phyloP scores from a whole-genome alignment of 2,329 filamentous ascomycete genomes.

The Knufia fluminis region DNA sequence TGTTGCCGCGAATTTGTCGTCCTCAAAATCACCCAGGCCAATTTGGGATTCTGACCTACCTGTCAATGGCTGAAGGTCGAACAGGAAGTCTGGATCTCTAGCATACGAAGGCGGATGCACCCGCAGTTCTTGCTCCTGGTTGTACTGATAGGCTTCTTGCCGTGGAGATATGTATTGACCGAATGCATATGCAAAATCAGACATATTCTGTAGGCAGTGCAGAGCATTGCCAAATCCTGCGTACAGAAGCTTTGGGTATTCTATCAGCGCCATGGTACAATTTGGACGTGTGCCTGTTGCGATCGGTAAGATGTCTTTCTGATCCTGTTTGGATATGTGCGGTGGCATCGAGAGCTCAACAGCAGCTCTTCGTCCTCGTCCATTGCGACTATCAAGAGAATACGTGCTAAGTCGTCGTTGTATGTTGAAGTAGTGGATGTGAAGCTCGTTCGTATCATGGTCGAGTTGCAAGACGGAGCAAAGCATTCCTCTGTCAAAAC shows the following conservation, averaged over 20 bases:
- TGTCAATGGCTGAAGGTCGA: slow-evolving; percentile 20
- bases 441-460: slow-evolving; percentile 19
- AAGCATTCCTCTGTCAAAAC: slow-evolving; percentile 26
- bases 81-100: slow-evolving; percentile 14
- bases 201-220: slow-evolving; percentile 47
- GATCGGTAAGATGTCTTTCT: slow-evolving; percentile 16
- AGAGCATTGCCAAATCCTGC: slow-evolving; percentile 51
- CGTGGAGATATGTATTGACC: slow-evolving; percentile 19
- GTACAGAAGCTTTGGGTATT: slow-evolving; percentile 53
- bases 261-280: slow-evolving; percentile 37
- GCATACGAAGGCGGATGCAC: slow-evolving; percentile 23
- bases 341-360: slow-evolving; percentile 16
- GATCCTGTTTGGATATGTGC: slow-evolving; percentile 16
- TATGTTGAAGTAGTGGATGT: slow-evolving; percentile 24
- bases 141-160: background rate
- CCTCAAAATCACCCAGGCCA: slow-evolving; percentile 12
- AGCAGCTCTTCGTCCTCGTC: slow-evolving; percentile 14
- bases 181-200: slow-evolving; percentile 25
- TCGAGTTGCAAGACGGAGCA: slow-evolving; percentile 24
- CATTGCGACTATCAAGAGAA: slow-evolving; percentile 17
- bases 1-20: slow-evolving; percentile 5
- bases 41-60: slow-evolving; percentile 2
- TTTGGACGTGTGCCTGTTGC: slow-evolving; percentile 17
- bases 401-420: slow-evolving; percentile 15
- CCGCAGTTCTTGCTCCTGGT: slow-evolving; percentile 3